Percentiles rank a stretch among this genome's conserved stretches.
Conservation (phyloP, 495 filamentous ascomycete genomes). For the Haplographium delicatum region DNA sequence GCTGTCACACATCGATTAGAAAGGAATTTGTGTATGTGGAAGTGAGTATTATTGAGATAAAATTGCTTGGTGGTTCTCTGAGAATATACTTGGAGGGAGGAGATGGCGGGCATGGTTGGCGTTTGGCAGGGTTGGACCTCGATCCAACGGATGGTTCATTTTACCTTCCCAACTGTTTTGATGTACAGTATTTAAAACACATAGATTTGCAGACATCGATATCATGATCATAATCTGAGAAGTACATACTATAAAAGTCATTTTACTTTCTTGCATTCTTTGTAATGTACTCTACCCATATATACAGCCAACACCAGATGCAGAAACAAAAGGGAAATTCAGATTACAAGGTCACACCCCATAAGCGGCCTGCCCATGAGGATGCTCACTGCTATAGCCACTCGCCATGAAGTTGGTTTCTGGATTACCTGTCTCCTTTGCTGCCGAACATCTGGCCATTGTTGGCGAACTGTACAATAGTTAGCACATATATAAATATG, state of each 20-base stretch:
- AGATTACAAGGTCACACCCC: conserved; percentile 24
- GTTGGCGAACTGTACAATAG: conserved; percentile 69
- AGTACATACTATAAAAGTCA: too few species aligned
- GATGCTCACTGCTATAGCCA: conserved; percentile 34
- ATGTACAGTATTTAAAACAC: conserved; percentile 22
- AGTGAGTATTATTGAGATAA: neutral
- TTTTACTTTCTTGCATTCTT: conserved; percentile 13
- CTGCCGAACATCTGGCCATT: conserved; percentile 91
- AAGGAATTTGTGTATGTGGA: neutral
- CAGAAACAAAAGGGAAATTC: conserved; percentile 13
- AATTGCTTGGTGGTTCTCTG: neutral
- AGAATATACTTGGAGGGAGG: neutral
- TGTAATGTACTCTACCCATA: conserved; percentile 25
- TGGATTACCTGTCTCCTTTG: conserved; percentile 64
- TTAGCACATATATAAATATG: conserved; percentile 20
- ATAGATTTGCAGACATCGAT: conserved; percentile 10
- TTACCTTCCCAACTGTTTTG: conserved; percentile 1
- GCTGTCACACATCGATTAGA: neutral
- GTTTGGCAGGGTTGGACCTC: conserved; percentile 19
- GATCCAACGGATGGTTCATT: conserved; percentile 14
- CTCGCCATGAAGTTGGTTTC: conserved; percentile 84
- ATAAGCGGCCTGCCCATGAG: conserved; percentile 22
- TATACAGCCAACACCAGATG: conserved; percentile 25
- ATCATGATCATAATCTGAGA: neutral
- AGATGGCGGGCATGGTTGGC: conserved; percentile 22